Evolutionary conservation across 2,329 filamentous ascomycete genomes (phyloP).

Genomic region (Zymoseptoria ardabiliae): DNA sequence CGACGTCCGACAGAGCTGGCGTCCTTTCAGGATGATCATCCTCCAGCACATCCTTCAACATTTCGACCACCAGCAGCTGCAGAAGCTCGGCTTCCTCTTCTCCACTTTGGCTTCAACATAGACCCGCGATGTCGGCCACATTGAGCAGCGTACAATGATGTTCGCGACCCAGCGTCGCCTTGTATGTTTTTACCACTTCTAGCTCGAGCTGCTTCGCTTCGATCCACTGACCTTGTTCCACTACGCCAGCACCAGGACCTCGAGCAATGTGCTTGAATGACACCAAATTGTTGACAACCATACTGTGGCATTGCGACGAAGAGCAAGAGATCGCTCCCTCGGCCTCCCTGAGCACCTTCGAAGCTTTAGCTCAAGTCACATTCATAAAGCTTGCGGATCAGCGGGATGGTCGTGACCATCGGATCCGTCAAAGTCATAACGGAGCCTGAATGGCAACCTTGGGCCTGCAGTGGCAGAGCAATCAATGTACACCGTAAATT

Average conservation of each 20-base stretch:
- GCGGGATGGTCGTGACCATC: not conserved
- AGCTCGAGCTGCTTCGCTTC: conserved; percentile 8
- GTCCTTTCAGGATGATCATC: conserved; percentile 6
- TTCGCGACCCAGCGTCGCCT: conserved; percentile 3
- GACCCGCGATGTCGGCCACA: conserved; percentile 9
- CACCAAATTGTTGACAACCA: too few relatives aligned
- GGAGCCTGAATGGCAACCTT: not conserved
- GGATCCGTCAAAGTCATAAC: not conserved
- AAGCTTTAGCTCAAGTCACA: too few relatives aligned
- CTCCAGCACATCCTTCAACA: conserved; percentile 1
- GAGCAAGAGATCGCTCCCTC: too few relatives aligned
- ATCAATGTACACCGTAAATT: not conserved
- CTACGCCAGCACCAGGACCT: too few relatives aligned
- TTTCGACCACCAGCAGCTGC: conserved; percentile 2
- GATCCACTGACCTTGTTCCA: too few relatives aligned
- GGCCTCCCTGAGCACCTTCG: too few relatives aligned
- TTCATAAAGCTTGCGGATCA: not conserved
- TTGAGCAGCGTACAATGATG: conserved; percentile 9
- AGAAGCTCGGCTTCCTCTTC: conserved; percentile 9
- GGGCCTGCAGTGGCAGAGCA: not conserved
- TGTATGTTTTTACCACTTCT: conserved; percentile 5
- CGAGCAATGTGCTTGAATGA: too few relatives aligned
- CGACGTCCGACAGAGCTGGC: too few relatives aligned
- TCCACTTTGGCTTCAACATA: conserved; percentile 5
- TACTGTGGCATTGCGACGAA: too few relatives aligned